Evolutionary conservation across 257 asterid genomes (phyloP).

Genomic region (Capsicum pubescens): DNA sequence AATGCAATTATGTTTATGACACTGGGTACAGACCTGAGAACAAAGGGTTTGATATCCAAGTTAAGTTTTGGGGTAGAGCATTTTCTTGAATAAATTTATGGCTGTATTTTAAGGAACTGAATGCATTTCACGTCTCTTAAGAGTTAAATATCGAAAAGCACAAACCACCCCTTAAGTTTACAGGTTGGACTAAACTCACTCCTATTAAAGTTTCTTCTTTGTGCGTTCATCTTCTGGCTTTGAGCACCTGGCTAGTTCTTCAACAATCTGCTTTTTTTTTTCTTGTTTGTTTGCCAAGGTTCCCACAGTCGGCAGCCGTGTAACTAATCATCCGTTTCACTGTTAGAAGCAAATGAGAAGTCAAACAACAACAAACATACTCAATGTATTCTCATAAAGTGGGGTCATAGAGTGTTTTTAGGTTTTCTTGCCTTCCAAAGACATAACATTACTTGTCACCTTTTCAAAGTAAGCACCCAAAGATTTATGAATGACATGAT

Average conservation of each 20-base stretch:
- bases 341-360: not conserved
- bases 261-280: no score
- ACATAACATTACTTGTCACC: not conserved
- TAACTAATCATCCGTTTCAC: no score
- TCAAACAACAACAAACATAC: not conserved
- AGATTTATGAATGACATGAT: no score
- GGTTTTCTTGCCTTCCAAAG: not conserved
- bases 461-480: not conserved
- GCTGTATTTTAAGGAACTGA: constrained; percentile 15
- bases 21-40: not conserved
- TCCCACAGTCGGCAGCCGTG: no score
- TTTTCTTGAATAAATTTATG: constrained; percentile 26
- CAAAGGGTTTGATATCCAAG: constrained; percentile 12
- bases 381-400: no score
- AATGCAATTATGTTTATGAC: not conserved
- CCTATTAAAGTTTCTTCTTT: not conserved
- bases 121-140: not conserved
- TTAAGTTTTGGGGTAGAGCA: not conserved
- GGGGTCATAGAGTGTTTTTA: not conserved
- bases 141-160: not conserved
- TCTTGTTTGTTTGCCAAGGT: no score
- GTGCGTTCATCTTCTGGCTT: not conserved
- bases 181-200: constrained; percentile 3
- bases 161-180: not conserved
- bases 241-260: no score